Conservation (phyloP, 352 stramenopile species). For the Phytophthora sp. region DNA sequence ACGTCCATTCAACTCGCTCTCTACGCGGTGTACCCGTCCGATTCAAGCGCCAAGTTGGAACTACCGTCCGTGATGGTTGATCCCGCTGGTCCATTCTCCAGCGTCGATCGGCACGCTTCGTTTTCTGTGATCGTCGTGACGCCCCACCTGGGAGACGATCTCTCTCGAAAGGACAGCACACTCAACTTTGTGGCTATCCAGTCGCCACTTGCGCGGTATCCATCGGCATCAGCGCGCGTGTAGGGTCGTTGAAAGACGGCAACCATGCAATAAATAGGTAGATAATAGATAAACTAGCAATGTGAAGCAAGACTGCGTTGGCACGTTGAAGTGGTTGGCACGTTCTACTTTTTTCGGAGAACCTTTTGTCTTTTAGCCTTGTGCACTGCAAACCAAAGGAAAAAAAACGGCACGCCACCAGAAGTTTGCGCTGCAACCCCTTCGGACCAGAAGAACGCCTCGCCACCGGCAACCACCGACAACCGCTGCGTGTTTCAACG, state of each 20-base stretch:
- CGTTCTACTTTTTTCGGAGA: neutral
- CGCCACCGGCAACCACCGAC: neutral
- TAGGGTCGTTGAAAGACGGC: neutral
- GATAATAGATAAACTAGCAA: neutral
- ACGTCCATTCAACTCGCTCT: no score
- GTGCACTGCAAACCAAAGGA: neutral
- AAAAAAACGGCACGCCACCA: no score
- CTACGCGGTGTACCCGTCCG: no score
- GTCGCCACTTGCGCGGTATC: conserved; percentile 4
- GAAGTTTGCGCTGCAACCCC: neutral
- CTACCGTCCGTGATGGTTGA: conserved; percentile 7
- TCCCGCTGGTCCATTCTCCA: neutral
- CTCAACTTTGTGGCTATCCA: conserved; percentile 3
- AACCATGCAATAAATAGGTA: neutral
- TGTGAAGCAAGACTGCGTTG: neutral
- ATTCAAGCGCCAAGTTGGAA: conserved; percentile 28
- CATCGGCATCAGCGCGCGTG: neutral
- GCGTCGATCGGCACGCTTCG: conserved; percentile 1
- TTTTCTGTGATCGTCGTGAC: conserved; percentile 1
- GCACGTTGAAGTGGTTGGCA: neutral
- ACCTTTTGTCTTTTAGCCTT: neutral
- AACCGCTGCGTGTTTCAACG: neutral
- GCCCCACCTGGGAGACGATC: neutral
- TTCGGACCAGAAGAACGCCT: neutral
- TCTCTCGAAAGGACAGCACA: neutral